Evolutionary conservation across 495 filamentous ascomycete species (phyloP), one percentile per base, ranked within the genome.

Genomic region (Aspergillus olivimuriae): DNA sequence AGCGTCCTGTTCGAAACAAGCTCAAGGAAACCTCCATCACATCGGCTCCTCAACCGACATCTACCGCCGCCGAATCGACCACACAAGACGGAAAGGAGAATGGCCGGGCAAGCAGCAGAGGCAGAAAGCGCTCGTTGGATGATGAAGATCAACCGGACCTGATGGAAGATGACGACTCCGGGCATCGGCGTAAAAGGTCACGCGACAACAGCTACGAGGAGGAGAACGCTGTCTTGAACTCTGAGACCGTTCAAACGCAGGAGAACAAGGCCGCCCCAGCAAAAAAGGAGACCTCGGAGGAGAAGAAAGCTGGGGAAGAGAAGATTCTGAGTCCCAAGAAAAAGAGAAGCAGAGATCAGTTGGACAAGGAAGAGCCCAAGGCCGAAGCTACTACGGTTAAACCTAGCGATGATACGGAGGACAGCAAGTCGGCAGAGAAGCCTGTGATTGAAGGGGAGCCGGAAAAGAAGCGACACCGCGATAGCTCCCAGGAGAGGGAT

Each of bases 21-120:
- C 57, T 84, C 34, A 77, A 79, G 58, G 70, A 82, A 52, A 79
- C 81, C 4, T 70, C 73, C 4, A 76, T 84, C 46, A 72, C 66
- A 8, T 62, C 66, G 17, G 56, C 61, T 12, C 48, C 63, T 3
- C 46, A 49, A 22, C 38, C 15, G 17, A 11, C 11, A 38, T 34
- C 55, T 11, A 32, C 48, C 2, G 35, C 36, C 18, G 14, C 42
- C 18, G 54, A 43, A 43, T 37, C 16, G 35, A 18, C 46, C 51
- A 20, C 44, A 47, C 11, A 48, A 41, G 26, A 23, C 22, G 22
- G 21, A 11, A 32, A 53, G 44, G 46, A 42, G 4, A 41, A 43
- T 11, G 56, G 50, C 43, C 48, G 54, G 15, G 37, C 19, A n/a
- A 66, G 47, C 44, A 61, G 52, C 33, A 53, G 68, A 28, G 72